These are phyloP conservation scores for Plasmodium inui DNA, from an alignment of 169 alveolate genomes.

Conservation along the genomic window DNA sequence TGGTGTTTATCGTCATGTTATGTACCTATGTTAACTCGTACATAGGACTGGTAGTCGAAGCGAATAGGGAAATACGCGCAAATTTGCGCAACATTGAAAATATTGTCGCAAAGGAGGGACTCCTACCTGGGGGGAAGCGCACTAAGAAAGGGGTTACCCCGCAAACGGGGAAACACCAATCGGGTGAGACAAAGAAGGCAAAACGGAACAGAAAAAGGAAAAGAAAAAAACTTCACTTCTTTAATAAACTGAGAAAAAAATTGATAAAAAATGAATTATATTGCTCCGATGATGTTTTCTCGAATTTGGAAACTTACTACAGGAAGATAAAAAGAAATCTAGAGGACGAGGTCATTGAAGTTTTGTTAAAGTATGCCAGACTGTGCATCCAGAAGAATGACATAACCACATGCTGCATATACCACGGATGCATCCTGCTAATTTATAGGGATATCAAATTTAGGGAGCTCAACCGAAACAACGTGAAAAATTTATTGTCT, in stretches of 20 bases:
- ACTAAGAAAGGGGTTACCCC: neutral
- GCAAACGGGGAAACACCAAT: neutral
- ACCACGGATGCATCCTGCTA: conserved; percentile 66
- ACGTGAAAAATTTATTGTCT: conserved; percentile 49
- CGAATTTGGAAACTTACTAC: conserved; percentile 23
- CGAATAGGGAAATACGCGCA: conserved; percentile 43
- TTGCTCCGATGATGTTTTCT: conserved; percentile 64
- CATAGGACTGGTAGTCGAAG: conserved; percentile 26
- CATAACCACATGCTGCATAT: conserved; percentile 62
- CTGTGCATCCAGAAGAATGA: conserved; percentile 59
- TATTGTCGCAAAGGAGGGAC: conserved; percentile 21
- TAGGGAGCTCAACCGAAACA: conserved; percentile 43
- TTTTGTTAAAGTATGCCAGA: conserved; percentile 44
- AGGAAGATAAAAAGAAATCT: conserved; percentile 60
- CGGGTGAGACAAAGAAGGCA: neutral
- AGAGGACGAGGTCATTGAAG: conserved; percentile 35
- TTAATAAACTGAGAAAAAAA: conserved; percentile 42
- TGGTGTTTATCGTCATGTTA: conserved; percentile 48
- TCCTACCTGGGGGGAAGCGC: neutral
- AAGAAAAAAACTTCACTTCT: conserved; percentile 9
- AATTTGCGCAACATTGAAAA: conserved; percentile 39
- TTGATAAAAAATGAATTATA: conserved; percentile 68
- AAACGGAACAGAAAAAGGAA: neutral
- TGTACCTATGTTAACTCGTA: conserved; percentile 58
- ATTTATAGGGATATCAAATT: conserved; percentile 57